phyloP scores from a whole-genome alignment of 2,329 filamentous ascomycete genomes.

The Chrysoporthe deuterocubensis region DNA sequence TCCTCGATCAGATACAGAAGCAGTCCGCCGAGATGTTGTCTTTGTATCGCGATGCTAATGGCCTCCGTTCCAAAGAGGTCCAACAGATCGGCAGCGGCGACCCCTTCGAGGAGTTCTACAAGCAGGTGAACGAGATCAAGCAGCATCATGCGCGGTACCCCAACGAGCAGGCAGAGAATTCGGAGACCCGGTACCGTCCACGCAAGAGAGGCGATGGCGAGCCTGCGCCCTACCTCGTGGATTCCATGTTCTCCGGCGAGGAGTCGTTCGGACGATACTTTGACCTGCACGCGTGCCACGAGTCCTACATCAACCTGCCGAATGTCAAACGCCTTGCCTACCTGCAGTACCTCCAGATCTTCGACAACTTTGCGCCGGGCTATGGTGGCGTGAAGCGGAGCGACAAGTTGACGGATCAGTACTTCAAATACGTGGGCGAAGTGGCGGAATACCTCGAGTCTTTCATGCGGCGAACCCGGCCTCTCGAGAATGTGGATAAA shows the following conservation, averaged over 20 bases:
- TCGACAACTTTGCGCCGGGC: conserved; percentile 82
- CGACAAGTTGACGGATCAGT: conserved; percentile 90
- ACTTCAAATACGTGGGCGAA: conserved; percentile 85
- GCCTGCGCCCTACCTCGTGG: conserved; percentile 69
- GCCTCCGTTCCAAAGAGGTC: conserved; percentile 75
- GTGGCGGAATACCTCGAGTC: conserved; percentile 83
- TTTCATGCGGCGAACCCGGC: conserved; percentile 83
- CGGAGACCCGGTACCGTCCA: conserved; percentile 86
- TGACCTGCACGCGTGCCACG: conserved; percentile 82
- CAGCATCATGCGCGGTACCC: conserved; percentile 90
- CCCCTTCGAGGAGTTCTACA: conserved; percentile 89
- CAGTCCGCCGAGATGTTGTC: conserved; percentile 81
- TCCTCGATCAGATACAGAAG: conserved; percentile 83
- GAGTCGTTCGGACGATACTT: conserved; percentile 93
- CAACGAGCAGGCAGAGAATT: conserved; percentile 92
- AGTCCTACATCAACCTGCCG: conserved; percentile 87
- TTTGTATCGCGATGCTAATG: conserved; percentile 82
- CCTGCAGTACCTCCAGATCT: conserved; percentile 88
- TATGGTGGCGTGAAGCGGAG: conserved; percentile 73
- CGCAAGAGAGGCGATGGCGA: conserved; percentile 65
- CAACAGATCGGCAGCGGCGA: conserved; percentile 84
- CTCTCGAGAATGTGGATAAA: conserved; percentile 83
- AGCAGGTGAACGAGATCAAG: conserved; percentile 78
- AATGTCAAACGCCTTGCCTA: conserved; percentile 85
- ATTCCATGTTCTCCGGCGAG: conserved; percentile 93